These are phyloP conservation scores for Pachyrhizus erosus DNA, from an alignment of 306 rosid genomes.

Conservation along the genomic window DNA sequence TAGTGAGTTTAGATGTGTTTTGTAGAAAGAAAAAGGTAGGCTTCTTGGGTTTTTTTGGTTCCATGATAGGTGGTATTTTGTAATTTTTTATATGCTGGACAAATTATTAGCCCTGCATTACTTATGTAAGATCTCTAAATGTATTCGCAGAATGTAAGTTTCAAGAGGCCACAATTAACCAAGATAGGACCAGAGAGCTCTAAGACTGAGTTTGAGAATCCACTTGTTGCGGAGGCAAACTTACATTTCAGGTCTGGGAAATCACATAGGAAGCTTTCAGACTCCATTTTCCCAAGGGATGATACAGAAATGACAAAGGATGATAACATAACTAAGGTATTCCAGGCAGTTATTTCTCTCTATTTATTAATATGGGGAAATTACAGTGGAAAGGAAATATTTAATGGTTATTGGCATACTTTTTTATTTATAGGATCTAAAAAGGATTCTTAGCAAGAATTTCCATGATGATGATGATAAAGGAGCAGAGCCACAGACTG, in stretches of 20 bases:
- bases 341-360: conserved; percentile 17
- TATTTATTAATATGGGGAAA: background rate
- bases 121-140: conserved; percentile 32
- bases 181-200: conserved; percentile 41
- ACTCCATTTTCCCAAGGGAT: conserved; percentile 45
- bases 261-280: conserved; percentile 42
- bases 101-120: conserved; percentile 26
- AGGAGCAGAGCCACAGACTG: conserved; percentile 60
- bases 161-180: conserved; percentile 45
- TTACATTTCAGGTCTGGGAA: conserved; percentile 42
- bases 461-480: conserved; percentile 62
- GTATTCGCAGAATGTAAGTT: conserved; percentile 52
- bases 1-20: background rate
- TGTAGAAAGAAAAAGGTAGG: background rate
- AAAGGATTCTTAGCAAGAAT: conserved; percentile 74
- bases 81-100: background rate
- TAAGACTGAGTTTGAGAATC: conserved; percentile 47
- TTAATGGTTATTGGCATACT: conserved; percentile 8
- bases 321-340: conserved; percentile 77
- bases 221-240: conserved; percentile 44
- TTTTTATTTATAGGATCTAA: conserved; percentile 68
- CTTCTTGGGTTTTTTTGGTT: conserved; percentile 20
- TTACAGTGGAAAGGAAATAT: background rate
- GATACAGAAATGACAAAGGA: conserved; percentile 54
- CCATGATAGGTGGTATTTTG: conserved; percentile 28